Base-by-base conservation (phyloP, 2,329 filamentous ascomycete genomes). In the Colletotrichum melonis region DNA sequence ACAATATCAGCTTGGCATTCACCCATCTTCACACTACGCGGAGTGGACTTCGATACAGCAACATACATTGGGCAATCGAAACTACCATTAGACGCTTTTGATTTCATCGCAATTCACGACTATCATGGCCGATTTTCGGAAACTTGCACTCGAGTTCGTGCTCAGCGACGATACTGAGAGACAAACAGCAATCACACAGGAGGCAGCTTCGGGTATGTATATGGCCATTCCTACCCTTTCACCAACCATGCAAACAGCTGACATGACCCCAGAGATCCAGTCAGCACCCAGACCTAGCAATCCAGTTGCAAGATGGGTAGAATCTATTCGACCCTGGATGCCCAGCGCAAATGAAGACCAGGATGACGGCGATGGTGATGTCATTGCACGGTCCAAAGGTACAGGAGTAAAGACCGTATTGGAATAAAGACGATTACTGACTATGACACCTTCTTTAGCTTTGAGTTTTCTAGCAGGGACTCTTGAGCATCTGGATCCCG, bases 381-480 rank as follows among this genome's bases (percentile, higher is more conserved):
- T 89, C 79, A 88, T 90, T 35, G 81, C 86, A 3, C 84, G 89
- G 60, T 86, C 88, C 16, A 89, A 88, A 77, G 86, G 87, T 88
- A 75, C 71, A 69, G 57, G 57, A 22, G 38, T 5, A 19, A 56
- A 12, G 7, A 1, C 19, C 6, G 42, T n/a, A 32, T 66, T 42
- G 62, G 30, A 30, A 49, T 8, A 14, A 19, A 38, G 30, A 60
- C 0, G 8, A 49, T 22, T 38, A 19, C 52, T 72, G 58, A 68
- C 69, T 19, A 22, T 38, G 35, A 2, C 32, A 28, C 42, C 16
- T 9, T 38, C 2, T 26, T 16, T 54, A 89, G 89, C 89, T 7
- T 78, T 91, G 62, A 85, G 87, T n/a, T 91, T 91, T 74, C 81
- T 91, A 32, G 88, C 89, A 1, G 81, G 82, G 26, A 91, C 89